Percentiles rank a stretch among this genome's conserved stretches.
Conservation (phyloP, 2,329 filamentous ascomycete genomes). For the Monilinia polystroma region DNA sequence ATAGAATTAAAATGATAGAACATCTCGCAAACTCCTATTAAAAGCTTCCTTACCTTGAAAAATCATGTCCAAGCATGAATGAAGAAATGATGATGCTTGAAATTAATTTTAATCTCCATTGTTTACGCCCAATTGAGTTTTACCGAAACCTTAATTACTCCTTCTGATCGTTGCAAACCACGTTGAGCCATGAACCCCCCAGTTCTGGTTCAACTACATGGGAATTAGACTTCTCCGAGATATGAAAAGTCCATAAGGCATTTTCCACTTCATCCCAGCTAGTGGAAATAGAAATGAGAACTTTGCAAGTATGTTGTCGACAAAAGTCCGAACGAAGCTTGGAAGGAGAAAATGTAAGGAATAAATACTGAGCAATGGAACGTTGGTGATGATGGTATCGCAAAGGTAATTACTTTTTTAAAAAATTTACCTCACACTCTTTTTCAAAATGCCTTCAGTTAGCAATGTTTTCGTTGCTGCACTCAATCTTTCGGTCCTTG, state of each 20-base stretch:
- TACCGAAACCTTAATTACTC: neutral
- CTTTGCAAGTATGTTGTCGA: neutral
- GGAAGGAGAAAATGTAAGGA: neutral
- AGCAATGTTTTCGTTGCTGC: neutral
- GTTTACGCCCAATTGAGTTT: neutral
- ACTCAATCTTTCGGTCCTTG: constrained; percentile 9
- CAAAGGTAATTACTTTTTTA: neutral
- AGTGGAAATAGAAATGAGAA: neutral
- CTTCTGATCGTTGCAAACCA: neutral
- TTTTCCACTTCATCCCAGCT: no score
- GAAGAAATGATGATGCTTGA: neutral
- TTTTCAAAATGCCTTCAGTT: constrained; percentile 1
- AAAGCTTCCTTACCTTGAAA: neutral
- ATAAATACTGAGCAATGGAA: neutral
- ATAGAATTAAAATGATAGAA: no score
- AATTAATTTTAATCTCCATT: neutral
- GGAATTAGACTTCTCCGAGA: neutral
- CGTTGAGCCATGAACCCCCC: no score
- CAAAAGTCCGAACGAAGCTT: neutral
- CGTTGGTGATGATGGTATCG: neutral
- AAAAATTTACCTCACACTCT: neutral
- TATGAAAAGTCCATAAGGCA: neutral
- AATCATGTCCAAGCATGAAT: neutral
- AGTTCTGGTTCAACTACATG: neutral
- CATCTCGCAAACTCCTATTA: no score